These are phyloP conservation scores for Oemleria cerasiformis DNA, from an alignment of 306 rosid species.

Conservation along the genomic window DNA sequence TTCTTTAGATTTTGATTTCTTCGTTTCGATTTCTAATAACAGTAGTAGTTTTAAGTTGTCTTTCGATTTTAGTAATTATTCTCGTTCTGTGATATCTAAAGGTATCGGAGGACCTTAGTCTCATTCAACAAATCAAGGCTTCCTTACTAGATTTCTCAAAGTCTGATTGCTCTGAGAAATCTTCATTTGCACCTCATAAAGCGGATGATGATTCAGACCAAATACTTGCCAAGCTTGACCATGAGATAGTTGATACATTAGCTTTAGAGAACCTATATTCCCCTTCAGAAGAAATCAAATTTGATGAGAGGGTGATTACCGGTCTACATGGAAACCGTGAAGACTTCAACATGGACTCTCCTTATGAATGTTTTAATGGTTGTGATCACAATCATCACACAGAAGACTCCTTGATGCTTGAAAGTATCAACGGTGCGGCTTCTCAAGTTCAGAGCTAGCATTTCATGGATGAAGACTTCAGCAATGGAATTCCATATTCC, in stretches of 20 bases:
- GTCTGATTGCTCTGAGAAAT: slow-evolving; percentile 58
- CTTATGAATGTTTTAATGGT: slow-evolving; percentile 48
- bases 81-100: slow-evolving; percentile 26
- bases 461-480: too few species aligned
- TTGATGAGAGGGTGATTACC: slow-evolving; percentile 33
- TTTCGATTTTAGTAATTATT: background rate
- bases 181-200: slow-evolving; percentile 38
- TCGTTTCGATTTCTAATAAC: background rate
- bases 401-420: too few species aligned
- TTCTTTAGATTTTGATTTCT: background rate
- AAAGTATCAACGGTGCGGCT: too few species aligned
- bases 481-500: too few species aligned
- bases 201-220: too few species aligned
- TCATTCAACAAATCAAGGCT: slow-evolving; percentile 78
- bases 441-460: too few species aligned
- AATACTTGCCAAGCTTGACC: too few species aligned
- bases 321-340: slow-evolving; percentile 33
- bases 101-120: slow-evolving; percentile 67
- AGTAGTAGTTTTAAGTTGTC: slow-evolving; percentile 3
- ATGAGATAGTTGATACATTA: slow-evolving; percentile 40
- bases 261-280: slow-evolving; percentile 45
- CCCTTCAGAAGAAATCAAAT: slow-evolving; percentile 33
- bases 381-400: too few species aligned
- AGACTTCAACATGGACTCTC: slow-evolving; percentile 49
- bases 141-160: slow-evolving; percentile 73